These are phyloP conservation scores for Sporisorium iseilematis-ciliati DNA, from an alignment of 1,284 basidiomycete genomes.

Conservation along the genomic window DNA sequence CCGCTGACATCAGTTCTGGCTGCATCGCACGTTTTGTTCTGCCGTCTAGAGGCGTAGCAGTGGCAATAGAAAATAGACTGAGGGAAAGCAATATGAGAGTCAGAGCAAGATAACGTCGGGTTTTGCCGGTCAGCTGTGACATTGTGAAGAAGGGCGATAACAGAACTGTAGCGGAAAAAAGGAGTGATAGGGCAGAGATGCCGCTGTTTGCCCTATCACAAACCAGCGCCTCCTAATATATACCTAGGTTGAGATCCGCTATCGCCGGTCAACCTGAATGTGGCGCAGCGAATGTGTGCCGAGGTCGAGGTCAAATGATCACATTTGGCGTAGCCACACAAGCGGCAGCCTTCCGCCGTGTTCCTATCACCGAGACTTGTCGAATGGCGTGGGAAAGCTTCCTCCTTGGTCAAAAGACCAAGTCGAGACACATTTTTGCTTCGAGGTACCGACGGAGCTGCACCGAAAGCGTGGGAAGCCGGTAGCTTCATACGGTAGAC, in stretches of 20 bases:
- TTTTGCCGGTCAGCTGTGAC: background rate
- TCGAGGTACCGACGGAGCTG: background rate
- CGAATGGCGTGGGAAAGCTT: constrained; percentile 3
- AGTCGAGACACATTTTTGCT: background rate
- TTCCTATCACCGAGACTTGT: background rate
- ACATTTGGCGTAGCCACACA: background rate
- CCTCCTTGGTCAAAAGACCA: background rate
- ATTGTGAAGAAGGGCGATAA: background rate
- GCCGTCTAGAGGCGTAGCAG: background rate
- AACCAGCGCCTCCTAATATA: too few species aligned
- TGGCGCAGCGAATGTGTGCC: background rate
- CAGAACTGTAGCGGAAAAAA: background rate
- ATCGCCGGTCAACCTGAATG: background rate
- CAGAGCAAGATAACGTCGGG: background rate
- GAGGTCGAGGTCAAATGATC: constrained; percentile 1
- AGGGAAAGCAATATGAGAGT: background rate
- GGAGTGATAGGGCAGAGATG: background rate
- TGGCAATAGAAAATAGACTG: background rate
- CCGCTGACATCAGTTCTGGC: background rate
- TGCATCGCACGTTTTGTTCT: background rate
- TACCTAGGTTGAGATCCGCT: background rate
- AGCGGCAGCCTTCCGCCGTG: background rate
- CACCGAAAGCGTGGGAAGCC: constrained; percentile 1
- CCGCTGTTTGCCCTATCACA: too few species aligned
- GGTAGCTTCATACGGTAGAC: constrained; percentile 1